These are phyloP conservation scores for Nyssa sinensis DNA, from an alignment of 148 eudicot genomes.

Conservation along the genomic window DNA sequence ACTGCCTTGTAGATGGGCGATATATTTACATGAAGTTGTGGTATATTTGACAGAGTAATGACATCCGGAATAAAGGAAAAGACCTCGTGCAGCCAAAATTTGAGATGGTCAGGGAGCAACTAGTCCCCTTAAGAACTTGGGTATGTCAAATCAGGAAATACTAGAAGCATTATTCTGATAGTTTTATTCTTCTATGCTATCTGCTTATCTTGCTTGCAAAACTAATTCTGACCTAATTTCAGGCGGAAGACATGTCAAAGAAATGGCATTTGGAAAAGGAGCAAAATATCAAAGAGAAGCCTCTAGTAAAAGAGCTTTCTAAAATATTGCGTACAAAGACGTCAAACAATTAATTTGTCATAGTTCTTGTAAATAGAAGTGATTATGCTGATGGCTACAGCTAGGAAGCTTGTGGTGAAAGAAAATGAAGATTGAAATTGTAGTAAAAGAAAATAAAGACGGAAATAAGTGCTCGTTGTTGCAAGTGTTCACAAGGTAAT, in stretches of 20 bases:
- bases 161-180: not conserved
- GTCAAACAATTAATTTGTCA: slow-evolving; percentile 11
- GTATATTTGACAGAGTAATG: slow-evolving; percentile 47
- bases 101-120: slow-evolving; percentile 53
- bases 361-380: not conserved
- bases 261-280: slow-evolving; percentile 70
- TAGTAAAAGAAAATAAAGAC: not conserved
- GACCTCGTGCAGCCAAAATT: slow-evolving; percentile 57
- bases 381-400: not conserved
- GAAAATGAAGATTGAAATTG: not conserved
- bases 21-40: not conserved
- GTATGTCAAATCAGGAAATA: slow-evolving; percentile 31
- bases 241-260: slow-evolving; percentile 70
- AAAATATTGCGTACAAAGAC: slow-evolving; percentile 48
- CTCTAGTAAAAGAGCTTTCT: slow-evolving; percentile 71
- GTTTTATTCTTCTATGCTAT: not conserved
- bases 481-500: not conserved
- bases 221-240: slow-evolving; percentile 20
- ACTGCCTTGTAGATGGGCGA: not conserved
- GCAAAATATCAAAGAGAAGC: slow-evolving; percentile 54
- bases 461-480: not conserved
- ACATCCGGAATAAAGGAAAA: slow-evolving; percentile 58
- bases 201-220: slow-evolving; percentile 11
- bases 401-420: not conserved
- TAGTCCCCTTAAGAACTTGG: slow-evolving; percentile 64